These are phyloP conservation scores for Fusarium gaditjirri DNA, from an alignment of 2,329 filamentous ascomycete genomes.

Conservation along the genomic window DNA sequence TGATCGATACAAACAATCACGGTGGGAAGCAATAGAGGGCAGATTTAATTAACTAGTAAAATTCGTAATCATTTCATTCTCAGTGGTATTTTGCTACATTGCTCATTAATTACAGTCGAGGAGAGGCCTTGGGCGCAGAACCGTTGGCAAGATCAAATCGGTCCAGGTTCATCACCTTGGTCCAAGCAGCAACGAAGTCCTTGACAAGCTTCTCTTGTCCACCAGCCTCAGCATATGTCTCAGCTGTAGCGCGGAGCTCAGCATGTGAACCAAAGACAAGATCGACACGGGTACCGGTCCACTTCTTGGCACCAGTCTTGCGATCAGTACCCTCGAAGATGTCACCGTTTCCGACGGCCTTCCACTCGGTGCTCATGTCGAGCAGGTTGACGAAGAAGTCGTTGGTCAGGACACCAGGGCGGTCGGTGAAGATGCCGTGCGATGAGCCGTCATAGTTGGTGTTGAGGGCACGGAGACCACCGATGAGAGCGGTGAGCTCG, in stretches of 20 bases:
- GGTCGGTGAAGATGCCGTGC: constrained; percentile 74
- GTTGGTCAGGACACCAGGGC: constrained; percentile 76
- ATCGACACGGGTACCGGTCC: constrained; percentile 74
- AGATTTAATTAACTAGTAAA: neutral
- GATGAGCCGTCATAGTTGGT: constrained; percentile 77
- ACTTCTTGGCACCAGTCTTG: constrained; percentile 74
- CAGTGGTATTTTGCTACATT: constrained; percentile 40
- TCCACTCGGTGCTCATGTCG: constrained; percentile 74
- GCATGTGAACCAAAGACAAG: constrained; percentile 78
- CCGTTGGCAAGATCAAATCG: constrained; percentile 65
- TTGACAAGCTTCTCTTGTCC: constrained; percentile 71
- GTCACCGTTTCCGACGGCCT: constrained; percentile 58
- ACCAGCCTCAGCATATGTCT: constrained; percentile 74
- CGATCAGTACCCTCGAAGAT: constrained; percentile 73
- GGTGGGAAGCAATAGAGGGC: neutral
- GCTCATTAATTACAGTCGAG: constrained; percentile 38
- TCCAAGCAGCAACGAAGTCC: constrained; percentile 78
- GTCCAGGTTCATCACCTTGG: constrained; percentile 80
- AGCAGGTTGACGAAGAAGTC: constrained; percentile 86
- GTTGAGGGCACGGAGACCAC: constrained; percentile 76
- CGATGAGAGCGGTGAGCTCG: constrained; percentile 76
- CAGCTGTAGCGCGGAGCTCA: constrained; percentile 75
- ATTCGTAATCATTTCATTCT: constrained; percentile 35
- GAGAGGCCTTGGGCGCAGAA: constrained; percentile 20
- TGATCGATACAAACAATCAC: neutral